Evolutionary conservation across 148 eudicot genomes (phyloP).

Genomic region (Fallopia convolvulus): DNA sequence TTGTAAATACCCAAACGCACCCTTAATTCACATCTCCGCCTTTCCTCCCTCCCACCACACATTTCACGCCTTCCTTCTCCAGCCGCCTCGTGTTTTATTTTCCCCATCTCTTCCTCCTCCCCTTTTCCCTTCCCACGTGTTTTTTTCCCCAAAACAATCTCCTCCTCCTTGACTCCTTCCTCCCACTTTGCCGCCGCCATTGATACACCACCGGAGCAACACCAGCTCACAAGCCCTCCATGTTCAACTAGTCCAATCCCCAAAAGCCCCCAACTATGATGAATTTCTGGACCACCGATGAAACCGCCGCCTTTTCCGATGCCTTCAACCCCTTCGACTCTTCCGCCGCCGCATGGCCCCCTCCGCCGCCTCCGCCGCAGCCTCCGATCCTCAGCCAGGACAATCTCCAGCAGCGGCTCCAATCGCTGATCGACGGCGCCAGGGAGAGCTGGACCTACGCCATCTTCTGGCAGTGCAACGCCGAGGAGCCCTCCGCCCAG

Average conservation of each 20-base stretch:
- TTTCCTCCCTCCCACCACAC: constrained; percentile 14
- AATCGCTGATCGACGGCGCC: constrained; percentile 50
- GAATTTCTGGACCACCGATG: constrained; percentile 21
- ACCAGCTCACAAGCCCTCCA: too few relatives aligned
- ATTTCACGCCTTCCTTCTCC: constrained; percentile 18
- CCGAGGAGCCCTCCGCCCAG: constrained; percentile 19
- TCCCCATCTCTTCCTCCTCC: not conserved
- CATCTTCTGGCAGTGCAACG: constrained; percentile 76
- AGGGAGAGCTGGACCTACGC: constrained; percentile 76
- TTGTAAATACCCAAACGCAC: not conserved
- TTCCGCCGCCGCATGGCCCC: constrained; percentile 13
- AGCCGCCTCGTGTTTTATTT: constrained; percentile 9
- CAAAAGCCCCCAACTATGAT: constrained; percentile 17
- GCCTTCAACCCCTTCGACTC: constrained; percentile 5
- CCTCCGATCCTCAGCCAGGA: constrained; percentile 36
- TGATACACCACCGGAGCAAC: constrained; percentile 23
- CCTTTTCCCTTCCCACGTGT: constrained; percentile 22
- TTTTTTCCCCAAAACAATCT: not conserved
- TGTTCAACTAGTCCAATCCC: constrained; percentile 9
- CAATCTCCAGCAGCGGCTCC: constrained; percentile 64
- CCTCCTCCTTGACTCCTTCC: not conserved
- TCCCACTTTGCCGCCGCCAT: constrained; percentile 35
- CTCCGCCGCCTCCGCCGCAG: not conserved
- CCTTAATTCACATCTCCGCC: not conserved
- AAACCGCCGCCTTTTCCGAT: constrained; percentile 8